These are phyloP conservation scores for Cercospora citrullina DNA, from an alignment of 2,329 filamentous ascomycete genomes.

Conservation along the genomic window DNA sequence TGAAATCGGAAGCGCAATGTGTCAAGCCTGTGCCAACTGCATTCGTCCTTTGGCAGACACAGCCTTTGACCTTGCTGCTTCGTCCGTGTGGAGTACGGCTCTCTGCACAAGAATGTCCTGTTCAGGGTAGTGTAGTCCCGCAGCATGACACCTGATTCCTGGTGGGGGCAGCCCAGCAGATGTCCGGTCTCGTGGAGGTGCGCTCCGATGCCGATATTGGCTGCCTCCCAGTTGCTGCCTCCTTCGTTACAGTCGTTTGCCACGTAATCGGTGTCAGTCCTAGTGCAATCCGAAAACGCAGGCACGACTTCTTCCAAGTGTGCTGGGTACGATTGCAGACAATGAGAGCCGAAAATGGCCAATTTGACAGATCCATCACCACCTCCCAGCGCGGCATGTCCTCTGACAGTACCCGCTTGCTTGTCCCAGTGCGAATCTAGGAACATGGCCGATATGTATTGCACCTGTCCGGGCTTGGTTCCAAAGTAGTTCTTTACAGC, in stretches of 20 bases:
- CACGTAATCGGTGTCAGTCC: constrained; percentile 76
- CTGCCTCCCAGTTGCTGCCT: constrained; percentile 93
- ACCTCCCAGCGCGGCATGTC: constrained; percentile 82
- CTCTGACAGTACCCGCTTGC: constrained; percentile 66
- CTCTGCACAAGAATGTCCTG: constrained; percentile 75
- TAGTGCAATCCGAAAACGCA: constrained; percentile 86
- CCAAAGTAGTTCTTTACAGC: constrained; percentile 78
- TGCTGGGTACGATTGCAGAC: constrained; percentile 85
- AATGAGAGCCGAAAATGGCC: constrained; percentile 89
- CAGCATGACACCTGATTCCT: constrained; percentile 89
- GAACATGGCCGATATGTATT: constrained; percentile 83
- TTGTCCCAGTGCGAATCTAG: constrained; percentile 89
- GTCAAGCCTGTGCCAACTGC: constrained; percentile 87
- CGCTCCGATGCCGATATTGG: constrained; percentile 88
- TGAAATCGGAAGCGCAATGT: constrained; percentile 85
- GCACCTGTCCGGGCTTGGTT: constrained; percentile 72
- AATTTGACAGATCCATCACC: constrained; percentile 72
- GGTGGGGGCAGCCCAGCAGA: constrained; percentile 84
- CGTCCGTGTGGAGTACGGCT: constrained; percentile 84
- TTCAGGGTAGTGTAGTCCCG: constrained; percentile 84
- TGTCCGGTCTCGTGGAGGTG: constrained; percentile 91
- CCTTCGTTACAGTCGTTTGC: constrained; percentile 85
- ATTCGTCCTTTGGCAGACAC: constrained; percentile 77
- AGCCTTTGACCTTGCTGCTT: constrained; percentile 75
- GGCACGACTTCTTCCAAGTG: constrained; percentile 87